Evolutionary conservation across 805 yeast species (phyloP).

Genomic region (Schizosaccharomyces lindneri): DNA sequence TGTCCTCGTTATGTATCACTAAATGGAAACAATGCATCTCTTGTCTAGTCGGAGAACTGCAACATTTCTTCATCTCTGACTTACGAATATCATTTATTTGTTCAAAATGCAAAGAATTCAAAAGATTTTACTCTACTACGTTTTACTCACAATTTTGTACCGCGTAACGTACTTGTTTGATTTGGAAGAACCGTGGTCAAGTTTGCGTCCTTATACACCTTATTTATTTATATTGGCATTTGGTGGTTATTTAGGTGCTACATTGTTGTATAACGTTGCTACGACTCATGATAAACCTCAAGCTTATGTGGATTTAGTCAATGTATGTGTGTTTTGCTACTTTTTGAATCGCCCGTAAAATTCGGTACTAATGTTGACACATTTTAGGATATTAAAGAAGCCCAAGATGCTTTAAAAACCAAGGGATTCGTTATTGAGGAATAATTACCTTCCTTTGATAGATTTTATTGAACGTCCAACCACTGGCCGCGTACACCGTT

Average conservation of each 20-base stretch:
- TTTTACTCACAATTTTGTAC: background rate
- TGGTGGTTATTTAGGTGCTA: background rate
- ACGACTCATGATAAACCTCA: background rate
- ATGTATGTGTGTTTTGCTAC: background rate
- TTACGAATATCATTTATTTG: background rate
- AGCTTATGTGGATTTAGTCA: conserved; percentile 1
- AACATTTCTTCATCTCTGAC: background rate
- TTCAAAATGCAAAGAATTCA: background rate
- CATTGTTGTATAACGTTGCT: background rate
- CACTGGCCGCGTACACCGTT: too few species aligned
- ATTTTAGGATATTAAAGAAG: background rate
- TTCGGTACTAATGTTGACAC: background rate
- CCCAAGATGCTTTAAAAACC: background rate
- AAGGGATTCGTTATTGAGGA: background rate
- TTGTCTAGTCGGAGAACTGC: background rate
- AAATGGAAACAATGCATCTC: too few species aligned
- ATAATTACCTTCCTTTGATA: background rate
- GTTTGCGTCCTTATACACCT: background rate
- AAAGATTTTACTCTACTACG: background rate
- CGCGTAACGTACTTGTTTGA: background rate
- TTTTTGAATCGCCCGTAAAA: background rate
- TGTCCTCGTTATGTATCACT: too few species aligned
- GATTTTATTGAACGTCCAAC: too few species aligned
- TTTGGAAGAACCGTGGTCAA: background rate
- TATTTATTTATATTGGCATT: background rate